Evolutionary conservation across 495 filamentous ascomycete species (phyloP), one percentile per base, ranked within the genome.

Genomic region (Penicillium waksmanii): DNA sequence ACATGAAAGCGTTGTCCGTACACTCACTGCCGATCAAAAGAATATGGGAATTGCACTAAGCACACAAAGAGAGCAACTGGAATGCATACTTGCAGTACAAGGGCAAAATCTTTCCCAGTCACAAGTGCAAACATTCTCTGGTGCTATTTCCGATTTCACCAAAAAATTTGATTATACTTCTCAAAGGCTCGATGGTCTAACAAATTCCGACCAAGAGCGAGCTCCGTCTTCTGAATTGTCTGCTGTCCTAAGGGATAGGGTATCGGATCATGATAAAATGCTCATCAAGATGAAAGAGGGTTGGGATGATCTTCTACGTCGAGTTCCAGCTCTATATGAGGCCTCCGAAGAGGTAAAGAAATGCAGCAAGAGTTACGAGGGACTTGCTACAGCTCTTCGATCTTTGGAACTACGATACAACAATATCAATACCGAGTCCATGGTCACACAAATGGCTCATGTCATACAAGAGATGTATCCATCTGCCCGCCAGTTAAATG

Each of bases 391-490:
- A 31, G 71, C 56, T 10, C 38, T 78, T n/a, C 67, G 68, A 34
- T 80, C 77, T 7, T 53, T 80, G 27, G 77, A 79, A 61, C 38
- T 27, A 2, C 69, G 78, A 31, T 80, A 74, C 44, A 68, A 64
- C 47, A 72, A 61, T 49, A 65, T 79, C 34, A 70, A 66, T 55
- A 73, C 72, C 0, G 72, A 70, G 18, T 38, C 59, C 2, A 44
- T 78, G n/a, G 64, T 71, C 25, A 70, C 66, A 35, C 55, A 64
- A 11, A 79, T 79, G 68, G 36, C 75, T n/a, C 53, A 56, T 40
- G 69, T 65, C 5, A 70, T 80, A 57, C 66, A 71, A 12, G 69
- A 76, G 53, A 73, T 76, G 67, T 77, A 75, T 35, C 74, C 74
- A 3, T 67, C 63, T 5, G 38, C 57, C 13, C 33, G 50, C 12